These are phyloP conservation scores for Spinacia oleracea DNA, from an alignment of 179 eudicot species.

Conservation along the genomic window DNA sequence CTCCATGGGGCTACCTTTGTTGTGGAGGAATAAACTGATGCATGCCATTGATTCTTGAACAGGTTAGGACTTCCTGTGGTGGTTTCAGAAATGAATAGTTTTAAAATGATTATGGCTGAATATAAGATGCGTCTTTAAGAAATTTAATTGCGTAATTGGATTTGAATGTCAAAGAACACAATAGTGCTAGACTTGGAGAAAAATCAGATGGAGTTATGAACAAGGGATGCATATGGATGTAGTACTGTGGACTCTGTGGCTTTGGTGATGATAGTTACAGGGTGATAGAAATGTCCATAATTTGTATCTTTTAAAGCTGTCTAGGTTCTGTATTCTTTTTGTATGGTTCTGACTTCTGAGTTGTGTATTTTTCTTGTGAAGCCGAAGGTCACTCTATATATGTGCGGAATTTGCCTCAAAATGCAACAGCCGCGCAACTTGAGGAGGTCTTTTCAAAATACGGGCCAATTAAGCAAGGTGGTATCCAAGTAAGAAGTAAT, in stretches of 20 bases:
- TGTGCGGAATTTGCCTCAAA: slow-evolving; percentile 59
- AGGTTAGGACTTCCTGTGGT: not conserved
- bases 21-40: not conserved
- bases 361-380: slow-evolving; percentile 23
- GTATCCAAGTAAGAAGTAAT: slow-evolving; percentile 81
- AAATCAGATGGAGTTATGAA: not conserved
- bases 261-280: slow-evolving; percentile 8
- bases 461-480: slow-evolving; percentile 73
- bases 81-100: not conserved
- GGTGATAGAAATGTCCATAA: not conserved
- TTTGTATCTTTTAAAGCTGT: not conserved
- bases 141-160: not conserved
- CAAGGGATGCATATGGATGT: not conserved
- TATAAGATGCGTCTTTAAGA: not conserved
- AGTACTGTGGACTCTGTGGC: not conserved
- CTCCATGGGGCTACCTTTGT: not conserved
- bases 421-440: slow-evolving; percentile 50
- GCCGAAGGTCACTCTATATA: slow-evolving; percentile 67
- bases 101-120: not conserved
- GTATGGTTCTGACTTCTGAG: slow-evolving; percentile 24
- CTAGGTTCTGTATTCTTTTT: not conserved
- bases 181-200: not conserved
- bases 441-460: slow-evolving; percentile 66
- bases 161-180: not conserved
- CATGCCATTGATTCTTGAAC: not conserved